These are phyloP conservation scores for Colletotrichum filicis DNA, from an alignment of 2,329 filamentous ascomycete genomes.

Conservation along the genomic window DNA sequence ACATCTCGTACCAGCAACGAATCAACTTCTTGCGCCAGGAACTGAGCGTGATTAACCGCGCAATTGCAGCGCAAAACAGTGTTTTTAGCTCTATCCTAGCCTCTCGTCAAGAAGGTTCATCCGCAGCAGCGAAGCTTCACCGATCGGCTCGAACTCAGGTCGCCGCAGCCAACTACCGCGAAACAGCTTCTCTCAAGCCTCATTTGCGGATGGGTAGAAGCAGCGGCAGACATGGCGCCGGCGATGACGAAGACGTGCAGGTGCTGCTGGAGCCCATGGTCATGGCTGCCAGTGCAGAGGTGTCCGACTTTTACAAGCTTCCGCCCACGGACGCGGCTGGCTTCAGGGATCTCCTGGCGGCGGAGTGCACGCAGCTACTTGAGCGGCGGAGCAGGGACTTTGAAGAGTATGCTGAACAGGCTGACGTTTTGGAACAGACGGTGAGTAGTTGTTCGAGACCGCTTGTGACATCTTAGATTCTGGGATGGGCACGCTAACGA, in stretches of 20 bases:
- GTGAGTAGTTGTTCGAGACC: slow-evolving; percentile 28
- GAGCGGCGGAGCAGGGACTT: slow-evolving; percentile 47
- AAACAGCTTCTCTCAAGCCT: slow-evolving; percentile 14
- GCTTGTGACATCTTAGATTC: background rate
- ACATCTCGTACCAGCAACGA: slow-evolving; percentile 53
- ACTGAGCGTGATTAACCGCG: slow-evolving; percentile 49
- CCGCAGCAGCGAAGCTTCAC: slow-evolving; percentile 29
- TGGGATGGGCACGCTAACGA: background rate
- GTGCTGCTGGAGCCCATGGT: slow-evolving; percentile 12
- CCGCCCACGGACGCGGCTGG: slow-evolving; percentile 26
- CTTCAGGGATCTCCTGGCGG: slow-evolving; percentile 46
- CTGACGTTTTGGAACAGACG: slow-evolving; percentile 41
- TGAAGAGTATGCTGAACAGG: slow-evolving; percentile 40
- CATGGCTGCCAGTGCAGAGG: background rate
- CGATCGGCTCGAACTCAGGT: slow-evolving; percentile 35
- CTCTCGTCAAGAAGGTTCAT: background rate
- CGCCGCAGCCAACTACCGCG: slow-evolving; percentile 10
- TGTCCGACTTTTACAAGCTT: slow-evolving; percentile 37
- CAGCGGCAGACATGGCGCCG: slow-evolving; percentile 8
- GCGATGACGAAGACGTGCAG: slow-evolving; percentile 16
- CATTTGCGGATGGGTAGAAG: slow-evolving; percentile 15
- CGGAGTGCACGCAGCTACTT: slow-evolving; percentile 51
- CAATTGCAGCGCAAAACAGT: slow-evolving; percentile 45
- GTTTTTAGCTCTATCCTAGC: slow-evolving; percentile 43
- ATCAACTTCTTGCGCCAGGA: slow-evolving; percentile 55